Evolutionary conservation across 2,329 filamentous ascomycete genomes (phyloP).

Genomic region (Apiospora pterosperma): DNA sequence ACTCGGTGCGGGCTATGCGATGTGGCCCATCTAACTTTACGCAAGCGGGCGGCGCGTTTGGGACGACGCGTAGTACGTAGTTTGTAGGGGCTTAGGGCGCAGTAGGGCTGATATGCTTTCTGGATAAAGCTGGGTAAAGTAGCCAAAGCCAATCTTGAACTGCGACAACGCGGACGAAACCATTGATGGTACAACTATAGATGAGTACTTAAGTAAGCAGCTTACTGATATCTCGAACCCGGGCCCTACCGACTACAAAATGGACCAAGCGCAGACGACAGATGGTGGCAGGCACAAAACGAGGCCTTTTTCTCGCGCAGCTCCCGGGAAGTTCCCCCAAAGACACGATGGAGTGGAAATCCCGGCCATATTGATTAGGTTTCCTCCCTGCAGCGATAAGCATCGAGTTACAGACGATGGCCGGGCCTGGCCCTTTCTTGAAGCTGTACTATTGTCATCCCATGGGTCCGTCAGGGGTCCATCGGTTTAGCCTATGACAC

Average conservation of each 20-base stretch:
- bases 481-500: too few relatives aligned
- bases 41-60: neutral
- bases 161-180: neutral
- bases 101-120: neutral
- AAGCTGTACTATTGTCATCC: neutral
- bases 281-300: too few relatives aligned
- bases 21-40: neutral
- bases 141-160: neutral
- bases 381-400: neutral
- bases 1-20: neutral
- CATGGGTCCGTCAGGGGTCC: too few relatives aligned
- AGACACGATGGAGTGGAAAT: neutral
- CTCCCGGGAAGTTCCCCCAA: neutral
- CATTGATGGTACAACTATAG: too few relatives aligned
- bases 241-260: conserved; percentile 55
- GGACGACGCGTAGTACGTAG: neutral
- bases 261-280: conserved; percentile 51
- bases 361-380: neutral
- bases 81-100: neutral
- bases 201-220: conserved; percentile 4
- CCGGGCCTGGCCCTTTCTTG: neutral
- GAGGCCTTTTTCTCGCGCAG: neutral
- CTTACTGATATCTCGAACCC: conserved; percentile 49
- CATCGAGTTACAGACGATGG: neutral
- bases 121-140: neutral